phyloP scores from a whole-genome alignment of 2,329 filamentous ascomycete genomes.

The Paecilomyces sp. region DNA sequence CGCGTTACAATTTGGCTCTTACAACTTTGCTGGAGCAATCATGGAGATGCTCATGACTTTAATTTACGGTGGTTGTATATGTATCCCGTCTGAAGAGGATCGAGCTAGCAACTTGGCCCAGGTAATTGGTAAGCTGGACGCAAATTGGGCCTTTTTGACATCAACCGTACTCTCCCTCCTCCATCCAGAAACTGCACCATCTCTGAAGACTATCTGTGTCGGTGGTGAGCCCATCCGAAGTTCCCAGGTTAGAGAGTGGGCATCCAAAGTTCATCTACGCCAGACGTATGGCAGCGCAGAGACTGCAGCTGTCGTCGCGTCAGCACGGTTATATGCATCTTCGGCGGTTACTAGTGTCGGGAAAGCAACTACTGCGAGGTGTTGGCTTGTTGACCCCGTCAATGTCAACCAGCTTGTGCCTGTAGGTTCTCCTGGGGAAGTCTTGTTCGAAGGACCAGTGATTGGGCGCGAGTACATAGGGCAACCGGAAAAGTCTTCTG shows the following conservation, averaged over 20 bases:
- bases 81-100: conserved; percentile 41
- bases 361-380: conserved; percentile 18
- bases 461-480: conserved; percentile 18
- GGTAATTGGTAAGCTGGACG: conserved; percentile 40
- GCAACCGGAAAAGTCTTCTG: conserved; percentile 10
- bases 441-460: conserved; percentile 29
- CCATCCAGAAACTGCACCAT: conserved; percentile 28
- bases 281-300: conserved; percentile 35
- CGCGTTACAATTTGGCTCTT: conserved; percentile 48
- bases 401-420: not conserved
- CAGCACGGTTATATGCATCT: conserved; percentile 16
- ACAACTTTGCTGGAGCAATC: conserved; percentile 43
- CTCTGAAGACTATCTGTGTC: conserved; percentile 24
- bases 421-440: conserved; percentile 24
- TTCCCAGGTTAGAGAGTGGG: conserved; percentile 26
- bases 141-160: conserved; percentile 49
- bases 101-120: conserved; percentile 38
- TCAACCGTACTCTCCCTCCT: conserved; percentile 44
- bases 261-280: conserved; percentile 23
- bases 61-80: conserved; percentile 47
- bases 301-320: conserved; percentile 23
- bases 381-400: conserved; percentile 31
- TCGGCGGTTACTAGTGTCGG: conserved; percentile 23
- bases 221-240: conserved; percentile 14
- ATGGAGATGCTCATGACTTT: conserved; percentile 46